A percentile compares a stretch with the other conserved stretches of the same genome.
These are phyloP conservation scores for Botrytis deweyae DNA, from an alignment of 2,329 filamentous ascomycete species.

Conservation along the genomic window DNA sequence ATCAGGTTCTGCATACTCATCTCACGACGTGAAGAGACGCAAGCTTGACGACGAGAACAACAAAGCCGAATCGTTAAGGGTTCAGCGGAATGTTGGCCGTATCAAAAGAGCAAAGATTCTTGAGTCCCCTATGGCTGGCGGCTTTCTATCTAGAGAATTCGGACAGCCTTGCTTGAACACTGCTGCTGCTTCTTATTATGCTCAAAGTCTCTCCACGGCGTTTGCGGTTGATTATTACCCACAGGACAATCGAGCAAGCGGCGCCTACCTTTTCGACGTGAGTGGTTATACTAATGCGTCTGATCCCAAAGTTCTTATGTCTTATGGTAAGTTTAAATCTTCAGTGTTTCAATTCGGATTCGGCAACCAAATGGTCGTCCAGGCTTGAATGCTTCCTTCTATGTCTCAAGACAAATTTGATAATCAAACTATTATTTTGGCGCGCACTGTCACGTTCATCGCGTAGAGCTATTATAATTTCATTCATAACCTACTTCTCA, in stretches of 20 bases:
- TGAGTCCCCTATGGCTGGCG: constrained; percentile 28
- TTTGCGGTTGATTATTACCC: neutral
- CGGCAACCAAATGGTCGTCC: neutral
- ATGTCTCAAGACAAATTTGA: neutral
- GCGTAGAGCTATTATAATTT: neutral
- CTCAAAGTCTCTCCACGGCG: constrained; percentile 1
- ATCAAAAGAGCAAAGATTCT: constrained; percentile 30
- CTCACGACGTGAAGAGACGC: constrained; percentile 58
- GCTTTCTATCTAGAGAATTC: constrained; percentile 28
- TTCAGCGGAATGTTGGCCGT: constrained; percentile 26
- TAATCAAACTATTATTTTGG: neutral
- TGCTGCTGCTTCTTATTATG: neutral
- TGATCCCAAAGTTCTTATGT: neutral
- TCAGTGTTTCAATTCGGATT: neutral
- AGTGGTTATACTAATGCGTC: neutral
- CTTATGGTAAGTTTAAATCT: neutral
- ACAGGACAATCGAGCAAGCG: neutral
- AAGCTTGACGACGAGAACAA: constrained; percentile 45
- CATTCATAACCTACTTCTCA: neutral
- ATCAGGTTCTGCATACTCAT: constrained; percentile 52
- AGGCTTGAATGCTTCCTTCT: neutral
- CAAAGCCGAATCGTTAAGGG: constrained; percentile 9
- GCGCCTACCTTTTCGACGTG: neutral
- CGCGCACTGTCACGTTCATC: neutral
- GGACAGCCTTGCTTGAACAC: constrained; percentile 24